Evolutionary conservation across 2,329 filamentous ascomycete genomes (phyloP), one percentile per base, ranked within the genome.

Genomic region (Trichocomaceae sp.): DNA sequence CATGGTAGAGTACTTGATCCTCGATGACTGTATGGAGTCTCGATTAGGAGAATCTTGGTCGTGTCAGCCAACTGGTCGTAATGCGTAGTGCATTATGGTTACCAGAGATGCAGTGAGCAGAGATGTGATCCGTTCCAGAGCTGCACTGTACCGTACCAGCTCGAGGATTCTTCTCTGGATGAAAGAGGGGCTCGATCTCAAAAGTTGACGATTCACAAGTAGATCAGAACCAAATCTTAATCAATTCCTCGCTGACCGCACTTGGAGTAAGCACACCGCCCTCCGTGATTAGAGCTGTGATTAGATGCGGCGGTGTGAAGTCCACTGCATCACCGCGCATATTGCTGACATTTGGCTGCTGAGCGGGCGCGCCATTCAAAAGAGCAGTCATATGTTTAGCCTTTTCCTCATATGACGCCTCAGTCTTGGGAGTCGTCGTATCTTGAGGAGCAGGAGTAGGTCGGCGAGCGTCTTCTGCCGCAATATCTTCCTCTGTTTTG

Each of bases 241-340:
- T 85, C 62, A 86, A 66, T 66, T 85, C 82, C 66, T 85, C 83
- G 56, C 82, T 84, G 37, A 86, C 83, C 7, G 83, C 83, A 61
- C 81, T 83, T 0, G 83, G 82, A 6, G 83, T 80, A 57, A 84
- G 69, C 2, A 85, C 81, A 52, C 83, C 83, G 31, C 77, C 80
- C 63, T 86, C 83, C 3, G 83, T 86, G 61, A 85, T 83, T 61
- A 86, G 77, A 2, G 81, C 82, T 2, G 80, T 82, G 56, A 86
- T 85, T 49, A 84, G 66, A 60, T 82, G 75, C 6, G 83, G 82
- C 7, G 83, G 82, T 60, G 75, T 78, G 57, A 75, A 77, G 57
- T 78, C 76, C 15, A 78, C 75, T 22, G 69, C 71, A 13, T 73
- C 68, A 10, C 62, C 64, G 37, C 67, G 62, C 19, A 58, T 19